Base-by-base conservation (phyloP, 352 stramenopile species). In the Phytophthora pinifolia region DNA sequence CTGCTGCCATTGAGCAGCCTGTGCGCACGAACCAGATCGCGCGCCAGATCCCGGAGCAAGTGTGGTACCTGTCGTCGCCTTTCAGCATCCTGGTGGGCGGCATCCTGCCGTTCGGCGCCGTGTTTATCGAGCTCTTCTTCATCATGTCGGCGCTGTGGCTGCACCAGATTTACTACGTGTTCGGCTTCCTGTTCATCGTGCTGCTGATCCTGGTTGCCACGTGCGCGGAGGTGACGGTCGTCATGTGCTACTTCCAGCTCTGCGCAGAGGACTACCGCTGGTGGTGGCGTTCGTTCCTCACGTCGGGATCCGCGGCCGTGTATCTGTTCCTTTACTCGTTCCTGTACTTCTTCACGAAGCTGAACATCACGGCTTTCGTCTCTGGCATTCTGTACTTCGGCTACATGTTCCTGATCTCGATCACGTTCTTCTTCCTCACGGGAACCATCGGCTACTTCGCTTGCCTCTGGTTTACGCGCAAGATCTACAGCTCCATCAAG, bases 71-170 rank as follows among this genome's bases (percentile, higher is more conserved):
- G 30, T 85, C 89, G 53, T 94, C 96, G 17, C 79, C 82, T 13
- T 89, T 98, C 63, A 98, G 87, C 50, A 97, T 98, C 59, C 62
- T 98, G 13, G 76, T 99, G 7, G 98, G 97, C 37, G 98, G 98
- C 46, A 95, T 99, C 36, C 71, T 99, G 18, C 98, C 98, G 13
- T 99, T 99, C 68, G 97, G 97, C 31, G 96, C 96, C 7, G 96
- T 99, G 35, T 99, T 98, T 73, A 98, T 99, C 60, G 98, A 99
- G 72, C 87, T 99, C 18, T 99, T 99, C 72, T 99, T 99, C 82
- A 99, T 99, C 74, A 99, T 99, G 96, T 98, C 88, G 58, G 96
- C 97, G 45, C 76, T 99, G 29, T 99, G 98, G 97, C 72, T 99
- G 43, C 93, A 99, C 77, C 94, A 98, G 86, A 98, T 98, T 62